Percentiles rank a stretch among this genome's conserved stretches.
Conservation (phyloP, 2,329 filamentous ascomycete species). For the Penicillium sp. region DNA sequence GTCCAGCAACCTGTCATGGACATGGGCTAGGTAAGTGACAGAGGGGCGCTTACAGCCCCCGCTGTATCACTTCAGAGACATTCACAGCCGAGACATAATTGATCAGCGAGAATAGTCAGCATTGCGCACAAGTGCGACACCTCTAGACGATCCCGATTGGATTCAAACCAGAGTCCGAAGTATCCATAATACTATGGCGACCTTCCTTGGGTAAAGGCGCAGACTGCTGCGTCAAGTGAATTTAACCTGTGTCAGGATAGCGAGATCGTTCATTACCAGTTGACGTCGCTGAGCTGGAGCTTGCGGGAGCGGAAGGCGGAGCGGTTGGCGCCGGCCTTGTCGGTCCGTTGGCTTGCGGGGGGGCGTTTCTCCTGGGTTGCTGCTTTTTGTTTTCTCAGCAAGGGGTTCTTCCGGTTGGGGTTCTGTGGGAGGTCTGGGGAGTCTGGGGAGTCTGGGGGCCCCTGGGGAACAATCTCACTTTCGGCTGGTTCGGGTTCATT, state of each 20-base stretch:
- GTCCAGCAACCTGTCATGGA: not conserved
- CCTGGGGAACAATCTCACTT: slow-evolving; percentile 59
- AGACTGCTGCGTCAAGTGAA: slow-evolving; percentile 5
- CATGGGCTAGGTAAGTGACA: not conserved
- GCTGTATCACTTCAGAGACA: not conserved
- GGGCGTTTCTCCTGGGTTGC: slow-evolving; percentile 45
- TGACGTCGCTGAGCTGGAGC: slow-evolving; percentile 92
- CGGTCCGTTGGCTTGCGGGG: slow-evolving; percentile 46
- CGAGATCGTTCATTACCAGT: slow-evolving; percentile 69
- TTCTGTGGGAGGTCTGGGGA: slow-evolving; percentile 30
- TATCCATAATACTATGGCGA: not conserved
- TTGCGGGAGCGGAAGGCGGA: slow-evolving; percentile 82
- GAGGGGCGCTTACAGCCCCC: not conserved
- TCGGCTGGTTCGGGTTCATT: slow-evolving; percentile 76
- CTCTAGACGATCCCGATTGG: not conserved
- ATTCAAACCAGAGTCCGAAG: slow-evolving; percentile 1
- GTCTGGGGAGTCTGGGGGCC: slow-evolving; percentile 28
- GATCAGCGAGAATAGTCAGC: slow-evolving; percentile 4
- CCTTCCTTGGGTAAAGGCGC: not conserved
- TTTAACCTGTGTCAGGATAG: slow-evolving; percentile 5
- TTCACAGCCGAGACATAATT: not conserved
- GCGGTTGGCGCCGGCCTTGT: slow-evolving; percentile 64
- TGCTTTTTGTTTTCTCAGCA: slow-evolving; percentile 1
- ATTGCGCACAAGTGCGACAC: not conserved
- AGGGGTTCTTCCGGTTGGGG: slow-evolving; percentile 29